These are phyloP conservation scores for Primulina huaijiensis DNA, from an alignment of 257 asterid species.

Conservation along the genomic window DNA sequence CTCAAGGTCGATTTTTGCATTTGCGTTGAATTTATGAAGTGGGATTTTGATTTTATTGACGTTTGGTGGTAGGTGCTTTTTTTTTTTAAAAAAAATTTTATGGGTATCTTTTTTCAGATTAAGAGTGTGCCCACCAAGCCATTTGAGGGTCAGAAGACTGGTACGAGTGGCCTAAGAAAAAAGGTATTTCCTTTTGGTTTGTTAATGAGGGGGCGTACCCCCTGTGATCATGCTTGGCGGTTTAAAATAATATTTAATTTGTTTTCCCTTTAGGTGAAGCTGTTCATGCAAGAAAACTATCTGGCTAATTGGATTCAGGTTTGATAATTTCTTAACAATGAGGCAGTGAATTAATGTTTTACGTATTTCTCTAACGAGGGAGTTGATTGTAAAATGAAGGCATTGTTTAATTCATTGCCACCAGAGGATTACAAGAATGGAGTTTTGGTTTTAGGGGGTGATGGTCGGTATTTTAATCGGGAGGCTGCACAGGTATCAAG, in stretches of 20 bases:
- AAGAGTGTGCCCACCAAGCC: slow-evolving; percentile 70
- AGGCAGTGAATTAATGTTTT: slow-evolving; percentile 16
- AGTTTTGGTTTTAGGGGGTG: slow-evolving; percentile 86
- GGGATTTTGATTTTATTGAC: slow-evolving; percentile 9
- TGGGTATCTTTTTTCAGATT: slow-evolving; percentile 38
- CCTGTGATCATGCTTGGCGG: slow-evolving; percentile 16
- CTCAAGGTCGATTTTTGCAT: slow-evolving; percentile 46
- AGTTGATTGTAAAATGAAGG: slow-evolving; percentile 42
- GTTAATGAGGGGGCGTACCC: slow-evolving; percentile 22
- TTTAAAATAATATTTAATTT: slow-evolving; percentile 22
- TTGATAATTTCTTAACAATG: slow-evolving; percentile 14
- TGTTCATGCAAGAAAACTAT: slow-evolving; percentile 83
- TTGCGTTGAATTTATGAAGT: slow-evolving; percentile 10
- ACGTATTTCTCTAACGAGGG: slow-evolving; percentile 18
- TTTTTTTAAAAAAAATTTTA: not conserved
- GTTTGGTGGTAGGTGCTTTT: not conserved
- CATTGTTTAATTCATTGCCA: slow-evolving; percentile 80
- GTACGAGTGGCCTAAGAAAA: slow-evolving; percentile 94
- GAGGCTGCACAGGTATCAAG: slow-evolving; percentile 89
- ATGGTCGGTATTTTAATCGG: slow-evolving; percentile 86
- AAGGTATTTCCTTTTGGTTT: slow-evolving; percentile 42
- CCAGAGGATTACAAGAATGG: slow-evolving; percentile 81
- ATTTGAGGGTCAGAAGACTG: slow-evolving; percentile 92
- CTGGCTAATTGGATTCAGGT: slow-evolving; percentile 99
- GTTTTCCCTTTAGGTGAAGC: slow-evolving; percentile 59